A percentile compares a stretch with the other conserved stretches of the same genome.
Conservation (phyloP, 768 basidiomycete genomes). For the Psilocybe azurescens region DNA sequence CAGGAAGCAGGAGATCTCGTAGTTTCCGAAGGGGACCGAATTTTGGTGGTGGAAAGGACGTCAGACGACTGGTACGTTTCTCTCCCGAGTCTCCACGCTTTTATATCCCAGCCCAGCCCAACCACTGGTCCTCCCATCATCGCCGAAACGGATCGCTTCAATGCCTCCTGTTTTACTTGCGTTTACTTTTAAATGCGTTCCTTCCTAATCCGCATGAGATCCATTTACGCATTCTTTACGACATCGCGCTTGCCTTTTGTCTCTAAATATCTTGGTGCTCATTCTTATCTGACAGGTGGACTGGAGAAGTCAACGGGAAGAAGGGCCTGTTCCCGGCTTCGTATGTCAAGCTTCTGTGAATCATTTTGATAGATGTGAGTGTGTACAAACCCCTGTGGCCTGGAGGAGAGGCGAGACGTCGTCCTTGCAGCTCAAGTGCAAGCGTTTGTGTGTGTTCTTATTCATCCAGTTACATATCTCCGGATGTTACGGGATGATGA, state of each 20-base stretch:
- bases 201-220: conserved; percentile 4
- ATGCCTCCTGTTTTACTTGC: conserved; percentile 9
- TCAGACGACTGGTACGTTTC: conserved; percentile 77
- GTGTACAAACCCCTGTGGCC: not conserved
- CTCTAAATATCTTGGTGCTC: conserved; percentile 4
- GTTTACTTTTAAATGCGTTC: conserved; percentile 9
- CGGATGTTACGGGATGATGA: not conserved
- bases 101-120: conserved; percentile 12
- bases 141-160: conserved; percentile 9
- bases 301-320: conserved; percentile 61
- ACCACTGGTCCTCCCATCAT: conserved; percentile 4
- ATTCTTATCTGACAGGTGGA: conserved; percentile 57
- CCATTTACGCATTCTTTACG: conserved; percentile 11
- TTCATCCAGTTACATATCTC: not conserved
- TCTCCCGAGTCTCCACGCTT: conserved; percentile 15
- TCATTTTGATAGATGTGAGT: not conserved
- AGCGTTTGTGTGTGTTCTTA: not conserved
- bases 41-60: conserved; percentile 68
- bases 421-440: not conserved
- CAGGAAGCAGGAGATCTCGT: conserved; percentile 75
- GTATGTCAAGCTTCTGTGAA: conserved; percentile 54
- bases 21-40: conserved; percentile 58
- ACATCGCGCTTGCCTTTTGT: conserved; percentile 16
- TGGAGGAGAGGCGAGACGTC: not conserved
- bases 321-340: conserved; percentile 71